These are phyloP conservation scores for Lactarius hatsudake DNA, from an alignment of 768 basidiomycete species.

Conservation along the genomic window DNA sequence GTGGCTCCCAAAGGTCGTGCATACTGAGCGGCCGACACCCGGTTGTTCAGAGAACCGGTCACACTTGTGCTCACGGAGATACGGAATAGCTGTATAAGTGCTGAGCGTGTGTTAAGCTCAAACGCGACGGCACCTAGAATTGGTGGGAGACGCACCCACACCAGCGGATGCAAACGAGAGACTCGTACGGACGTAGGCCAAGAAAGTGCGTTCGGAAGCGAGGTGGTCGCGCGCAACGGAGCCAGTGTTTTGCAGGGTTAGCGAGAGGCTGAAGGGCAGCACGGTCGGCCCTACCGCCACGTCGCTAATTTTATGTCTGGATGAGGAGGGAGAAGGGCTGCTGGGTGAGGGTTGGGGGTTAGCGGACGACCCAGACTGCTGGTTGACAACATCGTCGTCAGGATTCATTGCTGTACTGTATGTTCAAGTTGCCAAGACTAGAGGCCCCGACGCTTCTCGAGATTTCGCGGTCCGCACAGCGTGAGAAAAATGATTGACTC, in stretches of 20 bases:
- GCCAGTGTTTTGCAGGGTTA: slow-evolving; percentile 45
- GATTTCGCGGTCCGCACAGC: not conserved
- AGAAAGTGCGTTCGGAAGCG: slow-evolving; percentile 49
- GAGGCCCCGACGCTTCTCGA: not conserved
- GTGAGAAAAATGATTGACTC: too few species aligned
- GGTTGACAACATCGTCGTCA: not conserved
- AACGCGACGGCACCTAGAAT: not conserved
- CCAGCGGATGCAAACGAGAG: slow-evolving; percentile 48
- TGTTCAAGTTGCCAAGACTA: too few species aligned
- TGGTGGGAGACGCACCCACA: slow-evolving; percentile 39
- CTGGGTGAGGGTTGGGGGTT: not conserved
- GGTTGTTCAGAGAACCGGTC: slow-evolving; percentile 17
- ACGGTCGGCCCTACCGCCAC: not conserved
- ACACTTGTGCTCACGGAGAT: slow-evolving; percentile 32
- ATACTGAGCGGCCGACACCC: slow-evolving; percentile 28
- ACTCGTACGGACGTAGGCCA: slow-evolving; percentile 52
- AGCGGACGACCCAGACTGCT: not conserved
- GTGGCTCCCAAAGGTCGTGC: slow-evolving; percentile 48
- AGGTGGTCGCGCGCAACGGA: slow-evolving; percentile 53
- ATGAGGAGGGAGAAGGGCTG: not conserved
- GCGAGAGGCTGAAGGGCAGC: slow-evolving; percentile 22
- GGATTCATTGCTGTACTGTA: too few species aligned
- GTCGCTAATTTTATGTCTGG: not conserved
- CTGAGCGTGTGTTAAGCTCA: slow-evolving; percentile 28
- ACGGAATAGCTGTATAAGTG: slow-evolving; percentile 48